A percentile compares a stretch with the other conserved stretches of the same genome.
Conservation (phyloP, 2,329 filamentous ascomycete genomes). For the Aspergillus chevalieri region DNA sequence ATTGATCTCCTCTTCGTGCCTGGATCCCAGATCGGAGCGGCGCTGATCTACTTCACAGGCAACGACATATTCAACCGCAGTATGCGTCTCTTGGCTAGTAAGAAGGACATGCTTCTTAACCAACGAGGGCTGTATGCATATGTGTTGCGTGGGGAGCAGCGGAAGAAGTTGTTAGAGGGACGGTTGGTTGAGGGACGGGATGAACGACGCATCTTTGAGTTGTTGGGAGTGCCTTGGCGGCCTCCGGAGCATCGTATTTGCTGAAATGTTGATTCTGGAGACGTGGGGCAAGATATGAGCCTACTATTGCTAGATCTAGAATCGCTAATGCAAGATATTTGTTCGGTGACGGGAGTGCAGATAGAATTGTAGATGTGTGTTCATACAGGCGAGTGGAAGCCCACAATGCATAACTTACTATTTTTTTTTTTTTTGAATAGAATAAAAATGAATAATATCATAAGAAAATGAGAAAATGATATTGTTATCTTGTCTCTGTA, state of each 20-base stretch:
- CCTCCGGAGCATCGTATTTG: conserved; percentile 71
- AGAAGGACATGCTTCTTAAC: conserved; percentile 77
- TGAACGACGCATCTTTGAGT: conserved; percentile 75
- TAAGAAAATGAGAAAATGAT: too few relatives aligned
- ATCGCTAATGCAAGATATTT: too few relatives aligned
- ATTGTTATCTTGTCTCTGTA: too few relatives aligned
- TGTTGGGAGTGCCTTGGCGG: conserved; percentile 78
- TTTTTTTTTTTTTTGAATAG: too few relatives aligned
- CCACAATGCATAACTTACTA: too few relatives aligned
- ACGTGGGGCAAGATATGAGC: neutral
- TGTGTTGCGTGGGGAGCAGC: conserved; percentile 54
- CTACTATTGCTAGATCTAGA: too few relatives aligned
- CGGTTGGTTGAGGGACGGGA: conserved; percentile 65
- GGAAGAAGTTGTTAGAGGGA: conserved; percentile 61
- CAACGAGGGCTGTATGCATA: conserved; percentile 72
- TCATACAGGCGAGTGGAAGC: too few relatives aligned
- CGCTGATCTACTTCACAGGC: conserved; percentile 90
- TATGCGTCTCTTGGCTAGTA: conserved; percentile 70
- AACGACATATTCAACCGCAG: conserved; percentile 93
- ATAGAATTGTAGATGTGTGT: too few relatives aligned
- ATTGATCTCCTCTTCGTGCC: conserved; percentile 84
- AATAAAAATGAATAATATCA: too few relatives aligned
- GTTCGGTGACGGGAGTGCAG: too few relatives aligned
- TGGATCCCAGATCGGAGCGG: conserved; percentile 70
- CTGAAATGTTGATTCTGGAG: conserved; percentile 33